Conservation (phyloP, 2,329 filamentous ascomycete genomes). For the Ophiosphaerella narmari region DNA sequence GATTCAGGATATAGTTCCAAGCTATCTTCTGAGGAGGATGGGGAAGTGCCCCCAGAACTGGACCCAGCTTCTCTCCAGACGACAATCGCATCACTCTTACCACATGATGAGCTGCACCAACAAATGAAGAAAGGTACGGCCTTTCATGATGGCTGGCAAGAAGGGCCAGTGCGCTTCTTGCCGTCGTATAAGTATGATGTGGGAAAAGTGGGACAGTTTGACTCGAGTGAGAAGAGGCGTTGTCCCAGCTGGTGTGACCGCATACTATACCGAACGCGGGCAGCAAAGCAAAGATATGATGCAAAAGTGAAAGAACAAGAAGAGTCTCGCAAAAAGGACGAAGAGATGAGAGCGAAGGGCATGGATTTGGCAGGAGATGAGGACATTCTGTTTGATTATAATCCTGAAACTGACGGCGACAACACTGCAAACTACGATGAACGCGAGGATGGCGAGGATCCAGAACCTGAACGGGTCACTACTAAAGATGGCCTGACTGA, state of each 20-base stretch:
- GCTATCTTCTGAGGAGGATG: slow-evolving; percentile 21
- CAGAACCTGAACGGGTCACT: slow-evolving; percentile 54
- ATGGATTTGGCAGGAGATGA: slow-evolving; percentile 75
- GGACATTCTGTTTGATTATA: slow-evolving; percentile 88
- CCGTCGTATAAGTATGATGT: slow-evolving; percentile 98
- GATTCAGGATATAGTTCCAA: slow-evolving; percentile 26
- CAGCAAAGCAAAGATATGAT: slow-evolving; percentile 70
- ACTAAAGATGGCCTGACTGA: slow-evolving; percentile 65
- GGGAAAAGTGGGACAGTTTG: slow-evolving; percentile 89
- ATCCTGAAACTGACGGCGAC: slow-evolving; percentile 76
- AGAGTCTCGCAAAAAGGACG: slow-evolving; percentile 72
- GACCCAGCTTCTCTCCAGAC: slow-evolving; percentile 88
- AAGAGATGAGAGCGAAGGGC: slow-evolving; percentile 82
- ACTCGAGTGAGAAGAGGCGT: slow-evolving; percentile 91
- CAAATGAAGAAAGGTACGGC: slow-evolving; percentile 76
- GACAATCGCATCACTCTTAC: slow-evolving; percentile 82
- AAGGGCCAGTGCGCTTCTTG: slow-evolving; percentile 84
- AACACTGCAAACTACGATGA: slow-evolving; percentile 47
- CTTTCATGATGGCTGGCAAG: slow-evolving; percentile 90
- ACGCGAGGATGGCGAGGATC: slow-evolving; percentile 43
- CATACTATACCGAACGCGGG: slow-evolving; percentile 80
- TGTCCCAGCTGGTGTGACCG: slow-evolving; percentile 97
- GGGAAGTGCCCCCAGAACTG: slow-evolving; percentile 54
- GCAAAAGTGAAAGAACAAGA: slow-evolving; percentile 66
- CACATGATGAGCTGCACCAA: slow-evolving; percentile 83